These are phyloP conservation scores for peach (Prunus persica) DNA, from an alignment of 306 rosid species.

Conservation along the genomic window Prunus_persica_NCBIv2 NC_034013.1:14854501-14855000, in stretches of 20 bases:
- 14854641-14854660: slow-evolving; percentile 27
- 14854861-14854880: slow-evolving; percentile 25
- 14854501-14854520: not conserved
- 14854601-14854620: slow-evolving; percentile 12
- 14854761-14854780: slow-evolving; percentile 39
- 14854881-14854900: slow-evolving; percentile 30
- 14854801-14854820: slow-evolving; percentile 32
- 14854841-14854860: slow-evolving; percentile 27
- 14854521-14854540: slow-evolving; percentile 11
- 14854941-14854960: slow-evolving; percentile 21
- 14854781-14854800: slow-evolving; percentile 35
- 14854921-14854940: slow-evolving; percentile 37
- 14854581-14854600: not conserved
- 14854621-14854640: slow-evolving; percentile 23
- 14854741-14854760: slow-evolving; percentile 16
- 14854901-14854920: slow-evolving; percentile 37
- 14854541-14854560: slow-evolving; percentile 5
- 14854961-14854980: slow-evolving; percentile 26
- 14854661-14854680: slow-evolving; percentile 32
- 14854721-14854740: slow-evolving; percentile 47
- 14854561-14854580: not conserved
- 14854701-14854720: slow-evolving; percentile 31
- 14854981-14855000: slow-evolving; percentile 19
- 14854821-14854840: slow-evolving; percentile 36
- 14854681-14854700: slow-evolving; percentile 26